These are phyloP conservation scores for Geosmithia flava DNA, from an alignment of 2,329 filamentous ascomycete species.

Conservation along the genomic window DNA sequence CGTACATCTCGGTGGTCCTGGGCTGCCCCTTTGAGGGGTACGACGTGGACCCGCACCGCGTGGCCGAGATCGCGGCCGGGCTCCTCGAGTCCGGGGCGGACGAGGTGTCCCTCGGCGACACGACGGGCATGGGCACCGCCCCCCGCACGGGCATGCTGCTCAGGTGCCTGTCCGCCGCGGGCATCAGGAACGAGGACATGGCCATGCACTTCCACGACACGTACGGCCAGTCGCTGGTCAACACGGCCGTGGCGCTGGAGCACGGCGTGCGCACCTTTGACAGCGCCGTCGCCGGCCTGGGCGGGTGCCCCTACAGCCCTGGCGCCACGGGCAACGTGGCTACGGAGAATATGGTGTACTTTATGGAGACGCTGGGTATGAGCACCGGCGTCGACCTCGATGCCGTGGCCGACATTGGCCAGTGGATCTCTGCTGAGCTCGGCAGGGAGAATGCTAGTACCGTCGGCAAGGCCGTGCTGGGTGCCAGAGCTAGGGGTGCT, in stretches of 20 bases:
- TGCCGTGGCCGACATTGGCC: constrained; percentile 53
- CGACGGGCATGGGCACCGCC: constrained; percentile 82
- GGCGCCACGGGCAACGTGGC: constrained; percentile 80
- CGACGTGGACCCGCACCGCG: constrained; percentile 49
- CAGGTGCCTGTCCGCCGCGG: constrained; percentile 50
- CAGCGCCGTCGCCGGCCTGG: constrained; percentile 65
- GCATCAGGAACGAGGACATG: constrained; percentile 56
- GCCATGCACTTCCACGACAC: constrained; percentile 87
- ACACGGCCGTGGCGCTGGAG: constrained; percentile 64
- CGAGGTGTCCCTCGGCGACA: constrained; percentile 83
- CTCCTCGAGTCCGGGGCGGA: constrained; percentile 80
- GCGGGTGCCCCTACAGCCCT: constrained; percentile 75
- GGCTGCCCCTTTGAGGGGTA: constrained; percentile 66
- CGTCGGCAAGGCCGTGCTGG: constrained; percentile 53
- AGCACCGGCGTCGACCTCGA: constrained; percentile 61
- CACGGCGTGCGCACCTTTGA: constrained; percentile 72
- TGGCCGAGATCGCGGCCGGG: constrained; percentile 53
- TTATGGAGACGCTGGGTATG: constrained; percentile 61
- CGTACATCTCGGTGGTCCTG: constrained; percentile 70
- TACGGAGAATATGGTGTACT: constrained; percentile 75
- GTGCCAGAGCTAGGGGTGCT: constrained; percentile 24
- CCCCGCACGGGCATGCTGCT: constrained; percentile 54
- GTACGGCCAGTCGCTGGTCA: constrained; percentile 75
- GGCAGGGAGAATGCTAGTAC: constrained; percentile 51
- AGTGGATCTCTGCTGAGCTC: constrained; percentile 57